Percentiles rank a stretch among this genome's conserved stretches.
These are phyloP conservation scores for Gossypium longicalyx DNA, from an alignment of 345 rosid genomes.

Conservation along the genomic window DNA sequence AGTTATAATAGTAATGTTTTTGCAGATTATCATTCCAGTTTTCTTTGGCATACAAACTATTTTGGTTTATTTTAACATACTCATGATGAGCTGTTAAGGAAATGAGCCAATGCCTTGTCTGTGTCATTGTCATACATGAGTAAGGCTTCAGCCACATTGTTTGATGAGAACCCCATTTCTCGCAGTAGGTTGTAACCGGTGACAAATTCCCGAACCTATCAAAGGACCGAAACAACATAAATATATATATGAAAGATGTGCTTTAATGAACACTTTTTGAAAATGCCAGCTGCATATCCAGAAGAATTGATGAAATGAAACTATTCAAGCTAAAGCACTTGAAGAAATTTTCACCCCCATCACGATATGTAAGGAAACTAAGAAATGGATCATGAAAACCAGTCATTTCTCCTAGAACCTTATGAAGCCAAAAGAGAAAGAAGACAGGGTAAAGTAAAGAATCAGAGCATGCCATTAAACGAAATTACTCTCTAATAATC, in stretches of 20 bases:
- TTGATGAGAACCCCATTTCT: slow-evolving; percentile 84
- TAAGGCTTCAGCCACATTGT: slow-evolving; percentile 56
- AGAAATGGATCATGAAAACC: background rate
- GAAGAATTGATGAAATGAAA: background rate
- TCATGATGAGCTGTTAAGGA: slow-evolving; percentile 43
- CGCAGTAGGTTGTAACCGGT: slow-evolving; percentile 49
- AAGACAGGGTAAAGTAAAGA: background rate
- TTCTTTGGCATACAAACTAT: background rate
- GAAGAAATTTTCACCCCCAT: background rate
- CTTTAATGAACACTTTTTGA: background rate
- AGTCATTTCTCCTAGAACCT: background rate
- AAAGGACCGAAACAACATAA: background rate
- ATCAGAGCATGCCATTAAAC: background rate
- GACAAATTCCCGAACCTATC: slow-evolving; percentile 66
- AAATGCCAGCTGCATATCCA: background rate
- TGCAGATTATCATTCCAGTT: background rate
- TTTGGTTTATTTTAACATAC: background rate
- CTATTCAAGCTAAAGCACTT: background rate
- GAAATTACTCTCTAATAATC: no score
- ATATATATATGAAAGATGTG: background rate
- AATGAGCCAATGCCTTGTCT: slow-evolving; percentile 72
- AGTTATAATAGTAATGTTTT: background rate
- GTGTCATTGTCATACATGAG: slow-evolving; percentile 65
- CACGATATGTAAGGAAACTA: background rate
- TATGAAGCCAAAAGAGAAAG: background rate